Percentiles rank a stretch among this genome's conserved stretches.
Evolutionary conservation across 345 rosid species (phyloP).

Genomic region (Syzygium grande): DNA sequence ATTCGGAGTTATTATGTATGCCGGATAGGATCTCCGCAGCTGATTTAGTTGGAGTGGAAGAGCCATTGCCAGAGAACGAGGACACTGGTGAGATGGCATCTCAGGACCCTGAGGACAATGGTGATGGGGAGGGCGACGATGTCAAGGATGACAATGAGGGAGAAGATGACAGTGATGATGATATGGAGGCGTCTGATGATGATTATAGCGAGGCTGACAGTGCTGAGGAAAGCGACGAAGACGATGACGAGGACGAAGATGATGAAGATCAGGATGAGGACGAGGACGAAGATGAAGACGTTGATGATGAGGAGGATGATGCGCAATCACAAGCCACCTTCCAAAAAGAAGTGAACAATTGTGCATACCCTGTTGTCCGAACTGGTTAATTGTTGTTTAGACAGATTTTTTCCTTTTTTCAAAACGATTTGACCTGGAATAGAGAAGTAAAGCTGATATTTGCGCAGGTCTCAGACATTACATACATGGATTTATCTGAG

Average conservation of each 20-base stretch:
- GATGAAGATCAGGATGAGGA: too few species aligned
- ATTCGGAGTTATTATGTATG: neutral
- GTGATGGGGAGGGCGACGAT: neutral
- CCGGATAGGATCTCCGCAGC: neutral
- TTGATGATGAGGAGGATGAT: neutral
- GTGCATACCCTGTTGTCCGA: neutral
- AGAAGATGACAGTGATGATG: neutral
- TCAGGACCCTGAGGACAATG: neutral
- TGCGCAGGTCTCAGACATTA: neutral
- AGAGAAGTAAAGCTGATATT: neutral
- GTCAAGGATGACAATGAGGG: neutral
- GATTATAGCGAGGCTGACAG: neutral
- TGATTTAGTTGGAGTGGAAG: slow-evolving; percentile 1
- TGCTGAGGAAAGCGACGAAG: neutral
- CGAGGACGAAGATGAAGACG: neutral
- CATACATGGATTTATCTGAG: neutral
- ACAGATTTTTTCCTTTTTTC: neutral
- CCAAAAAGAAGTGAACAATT: neutral
- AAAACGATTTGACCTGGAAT: neutral
- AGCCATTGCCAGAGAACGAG: neutral
- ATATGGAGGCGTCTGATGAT: neutral
- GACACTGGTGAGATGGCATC: neutral
- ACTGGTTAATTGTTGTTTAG: neutral
- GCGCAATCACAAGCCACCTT: neutral
- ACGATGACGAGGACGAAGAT: neutral